These are phyloP conservation scores for Talaromyces nanjingensis DNA, from an alignment of 495 filamentous ascomycete species.

Conservation along the genomic window DNA sequence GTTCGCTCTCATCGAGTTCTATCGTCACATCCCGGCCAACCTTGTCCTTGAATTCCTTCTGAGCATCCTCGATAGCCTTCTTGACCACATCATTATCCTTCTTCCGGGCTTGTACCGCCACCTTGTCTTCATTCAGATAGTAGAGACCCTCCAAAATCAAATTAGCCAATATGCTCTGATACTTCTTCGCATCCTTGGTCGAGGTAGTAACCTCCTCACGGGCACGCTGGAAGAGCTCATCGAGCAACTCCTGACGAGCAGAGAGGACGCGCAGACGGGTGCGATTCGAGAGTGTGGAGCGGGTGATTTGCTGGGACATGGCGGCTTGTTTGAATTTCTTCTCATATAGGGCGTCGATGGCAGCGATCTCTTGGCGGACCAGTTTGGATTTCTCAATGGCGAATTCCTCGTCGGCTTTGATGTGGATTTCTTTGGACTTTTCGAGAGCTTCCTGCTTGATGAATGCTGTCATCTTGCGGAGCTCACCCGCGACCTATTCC, in stretches of 20 bases:
- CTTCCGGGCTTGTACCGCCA: slow-evolving; percentile 68
- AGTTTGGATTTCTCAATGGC: slow-evolving; percentile 98
- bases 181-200: slow-evolving; percentile 60
- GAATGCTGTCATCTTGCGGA: slow-evolving; percentile 99
- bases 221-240: slow-evolving; percentile 82
- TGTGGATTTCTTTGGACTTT: slow-evolving; percentile 91
- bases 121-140: slow-evolving; percentile 70
- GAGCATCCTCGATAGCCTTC: slow-evolving; percentile 68
- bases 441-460: slow-evolving; percentile 97
- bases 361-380: slow-evolving; percentile 82
- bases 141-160: slow-evolving; percentile 87
- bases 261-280: slow-evolving; percentile 80
- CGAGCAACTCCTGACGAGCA: slow-evolving; percentile 81
- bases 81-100: slow-evolving; percentile 65
- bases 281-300: slow-evolving; percentile 91
- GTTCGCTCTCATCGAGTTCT: slow-evolving; percentile 70
- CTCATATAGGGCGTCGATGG: slow-evolving; percentile 87
- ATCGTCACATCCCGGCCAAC: slow-evolving; percentile 56
- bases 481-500: slow-evolving; percentile 78
- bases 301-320: slow-evolving; percentile 96
- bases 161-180: slow-evolving; percentile 66
- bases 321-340: slow-evolving; percentile 97
- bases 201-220: slow-evolving; percentile 54
- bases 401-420: slow-evolving; percentile 98
- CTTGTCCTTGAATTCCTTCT: slow-evolving; percentile 72